phyloP scores from a whole-genome alignment of 805 yeast species.

The Candida sonorensis region DNA sequence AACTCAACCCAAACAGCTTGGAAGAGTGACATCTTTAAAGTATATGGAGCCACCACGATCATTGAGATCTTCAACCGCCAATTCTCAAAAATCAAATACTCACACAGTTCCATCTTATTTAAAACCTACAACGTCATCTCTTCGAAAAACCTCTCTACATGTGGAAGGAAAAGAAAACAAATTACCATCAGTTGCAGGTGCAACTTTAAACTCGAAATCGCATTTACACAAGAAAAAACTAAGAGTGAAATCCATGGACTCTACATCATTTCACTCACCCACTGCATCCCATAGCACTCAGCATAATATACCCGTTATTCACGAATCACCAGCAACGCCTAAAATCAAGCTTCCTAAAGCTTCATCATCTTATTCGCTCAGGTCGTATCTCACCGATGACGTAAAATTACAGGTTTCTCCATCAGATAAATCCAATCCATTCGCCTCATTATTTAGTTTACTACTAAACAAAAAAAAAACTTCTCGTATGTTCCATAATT shows the following conservation, averaged over 20 bases:
- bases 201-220: too few species aligned
- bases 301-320: background rate
- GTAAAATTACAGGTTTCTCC: too few species aligned
- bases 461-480: too few species aligned
- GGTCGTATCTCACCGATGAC: too few species aligned
- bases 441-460: too few species aligned
- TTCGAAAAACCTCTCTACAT: conserved; percentile 4
- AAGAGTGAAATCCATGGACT: conserved; percentile 9
- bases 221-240: conserved; percentile 10
- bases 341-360: background rate
- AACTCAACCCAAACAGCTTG: too few species aligned
- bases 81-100: background rate
- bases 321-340: background rate
- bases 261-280: background rate
- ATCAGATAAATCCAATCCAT: too few species aligned
- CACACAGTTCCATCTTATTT: conserved; percentile 12
- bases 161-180: conserved; percentile 14
- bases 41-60: conserved; percentile 1
- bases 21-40: too few species aligned
- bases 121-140: conserved; percentile 16
- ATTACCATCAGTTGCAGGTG: too few species aligned
- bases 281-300: background rate
- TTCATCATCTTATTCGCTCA: background rate
- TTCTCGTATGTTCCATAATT: conserved; percentile 4
- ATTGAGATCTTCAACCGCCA: too few species aligned